These are phyloP conservation scores for Phytophthora idaei DNA, from an alignment of 352 stramenopile genomes.

Conservation along the genomic window DNA sequence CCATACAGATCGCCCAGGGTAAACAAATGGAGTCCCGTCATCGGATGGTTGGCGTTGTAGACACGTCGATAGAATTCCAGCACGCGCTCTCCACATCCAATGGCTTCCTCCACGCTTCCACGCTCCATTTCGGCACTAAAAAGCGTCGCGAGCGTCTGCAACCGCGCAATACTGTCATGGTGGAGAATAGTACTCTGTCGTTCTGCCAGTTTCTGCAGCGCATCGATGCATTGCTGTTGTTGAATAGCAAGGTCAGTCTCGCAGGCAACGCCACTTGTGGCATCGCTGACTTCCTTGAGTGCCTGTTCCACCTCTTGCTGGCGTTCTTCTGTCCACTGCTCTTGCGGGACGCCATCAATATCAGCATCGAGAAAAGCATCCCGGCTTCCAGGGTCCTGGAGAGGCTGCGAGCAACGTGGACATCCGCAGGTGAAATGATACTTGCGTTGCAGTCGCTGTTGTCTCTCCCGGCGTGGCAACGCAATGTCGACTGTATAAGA, in stretches of 20 bases:
- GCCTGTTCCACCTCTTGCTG: conserved; percentile 33
- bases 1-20: conserved; percentile 63
- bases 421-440: conserved; percentile 76
- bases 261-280: conserved; percentile 11
- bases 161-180: conserved; percentile 45
- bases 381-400: conserved; percentile 32
- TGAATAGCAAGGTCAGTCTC: conserved; percentile 16
- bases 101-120: conserved; percentile 32
- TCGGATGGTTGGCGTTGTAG: conserved; percentile 65
- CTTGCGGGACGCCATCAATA: conserved; percentile 44
- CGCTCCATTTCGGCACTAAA: conserved; percentile 66
- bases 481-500: conserved; percentile 58
- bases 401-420: conserved; percentile 42
- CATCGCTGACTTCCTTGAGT: conserved; percentile 28
- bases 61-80: conserved; percentile 64
- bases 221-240: conserved; percentile 30
- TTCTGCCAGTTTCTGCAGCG: conserved; percentile 32
- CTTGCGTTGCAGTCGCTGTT: conserved; percentile 49
- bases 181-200: conserved; percentile 42
- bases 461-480: conserved; percentile 49
- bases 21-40: conserved; percentile 68
- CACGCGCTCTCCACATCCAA: conserved; percentile 51
- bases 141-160: conserved; percentile 54
- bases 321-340: conserved; percentile 42
- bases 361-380: conserved; percentile 61